Percentiles rank a stretch among this genome's conserved stretches.
These are phyloP conservation scores for Trichophyton mentagrophytes DNA, from an alignment of 2,329 filamentous ascomycete species.

Conservation along the genomic window DNA sequence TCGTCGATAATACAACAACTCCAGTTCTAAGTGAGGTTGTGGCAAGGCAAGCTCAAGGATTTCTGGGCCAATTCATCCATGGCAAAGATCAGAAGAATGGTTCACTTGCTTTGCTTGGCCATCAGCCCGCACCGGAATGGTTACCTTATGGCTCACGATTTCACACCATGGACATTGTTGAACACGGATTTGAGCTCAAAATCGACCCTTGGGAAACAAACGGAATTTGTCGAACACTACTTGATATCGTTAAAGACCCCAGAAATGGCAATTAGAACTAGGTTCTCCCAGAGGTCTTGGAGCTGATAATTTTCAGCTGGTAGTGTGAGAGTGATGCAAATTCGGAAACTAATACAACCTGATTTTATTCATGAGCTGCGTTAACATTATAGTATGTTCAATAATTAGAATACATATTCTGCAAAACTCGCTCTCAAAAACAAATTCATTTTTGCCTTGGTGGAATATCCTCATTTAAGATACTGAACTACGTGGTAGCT, in stretches of 20 bases:
- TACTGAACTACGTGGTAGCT: constrained; percentile 1
- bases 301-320: too few relatives aligned
- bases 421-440: background rate
- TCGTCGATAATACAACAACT: background rate
- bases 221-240: background rate
- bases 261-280: background rate
- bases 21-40: background rate
- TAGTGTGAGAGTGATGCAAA: too few relatives aligned
- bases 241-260: background rate
- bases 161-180: background rate
- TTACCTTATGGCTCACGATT: background rate
- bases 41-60: background rate
- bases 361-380: background rate
- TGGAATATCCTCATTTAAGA: background rate
- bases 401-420: background rate
- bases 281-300: too few relatives aligned
- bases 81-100: background rate
- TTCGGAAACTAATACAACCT: background rate
- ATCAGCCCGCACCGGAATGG: background rate
- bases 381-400: background rate
- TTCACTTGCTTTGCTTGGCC: background rate
- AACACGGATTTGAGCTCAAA: background rate
- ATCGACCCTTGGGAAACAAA: background rate
- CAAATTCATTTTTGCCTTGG: background rate
- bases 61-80: background rate